A percentile compares a stretch with the other conserved stretches of the same genome.
These are phyloP conservation scores for Globisporangium cystogenes DNA, from an alignment of 352 stramenopile species.

Conservation along the genomic window DNA sequence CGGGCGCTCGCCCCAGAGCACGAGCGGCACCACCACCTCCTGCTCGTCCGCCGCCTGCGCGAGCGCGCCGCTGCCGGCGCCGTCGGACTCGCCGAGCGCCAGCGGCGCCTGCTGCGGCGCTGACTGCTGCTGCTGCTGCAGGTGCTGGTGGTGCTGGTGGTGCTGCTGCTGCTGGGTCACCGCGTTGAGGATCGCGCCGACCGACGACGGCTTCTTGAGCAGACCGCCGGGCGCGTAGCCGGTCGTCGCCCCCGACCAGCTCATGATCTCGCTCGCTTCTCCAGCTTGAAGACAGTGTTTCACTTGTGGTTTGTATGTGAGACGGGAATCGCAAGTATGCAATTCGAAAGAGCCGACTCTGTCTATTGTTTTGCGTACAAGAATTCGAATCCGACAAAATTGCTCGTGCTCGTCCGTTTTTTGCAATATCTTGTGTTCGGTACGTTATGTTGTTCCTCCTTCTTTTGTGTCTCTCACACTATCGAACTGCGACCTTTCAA, in stretches of 20 bases:
- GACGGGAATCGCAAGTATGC: no score
- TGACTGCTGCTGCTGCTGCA: not conserved
- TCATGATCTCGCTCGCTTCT: no score
- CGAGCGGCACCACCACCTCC: conserved; percentile 59
- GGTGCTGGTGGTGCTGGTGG: no score
- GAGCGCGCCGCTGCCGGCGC: not conserved
- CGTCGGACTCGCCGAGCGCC: not conserved
- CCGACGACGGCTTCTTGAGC: conserved; percentile 16
- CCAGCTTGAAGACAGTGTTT: not conserved
- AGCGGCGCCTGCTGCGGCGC: not conserved
- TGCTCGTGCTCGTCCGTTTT: no score
- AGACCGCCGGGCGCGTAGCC: conserved; percentile 17
- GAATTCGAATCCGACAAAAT: no score
- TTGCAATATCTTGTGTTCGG: no score
- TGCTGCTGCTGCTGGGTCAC: not conserved
- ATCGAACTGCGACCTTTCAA: no score
- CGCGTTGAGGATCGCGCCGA: conserved; percentile 2
- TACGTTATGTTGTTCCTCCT: no score
- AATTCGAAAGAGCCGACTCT: no score
- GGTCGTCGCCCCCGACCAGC: conserved; percentile 17
- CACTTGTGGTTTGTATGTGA: no score
- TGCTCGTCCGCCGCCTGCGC: not conserved
- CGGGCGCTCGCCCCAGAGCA: conserved; percentile 62
- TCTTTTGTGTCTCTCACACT: no score
- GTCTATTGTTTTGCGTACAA: no score